A percentile compares a stretch with the other conserved stretches of the same genome.
phyloP scores from a whole-genome alignment of 495 filamentous ascomycete species.

The Choiromyces venosus region DNA sequence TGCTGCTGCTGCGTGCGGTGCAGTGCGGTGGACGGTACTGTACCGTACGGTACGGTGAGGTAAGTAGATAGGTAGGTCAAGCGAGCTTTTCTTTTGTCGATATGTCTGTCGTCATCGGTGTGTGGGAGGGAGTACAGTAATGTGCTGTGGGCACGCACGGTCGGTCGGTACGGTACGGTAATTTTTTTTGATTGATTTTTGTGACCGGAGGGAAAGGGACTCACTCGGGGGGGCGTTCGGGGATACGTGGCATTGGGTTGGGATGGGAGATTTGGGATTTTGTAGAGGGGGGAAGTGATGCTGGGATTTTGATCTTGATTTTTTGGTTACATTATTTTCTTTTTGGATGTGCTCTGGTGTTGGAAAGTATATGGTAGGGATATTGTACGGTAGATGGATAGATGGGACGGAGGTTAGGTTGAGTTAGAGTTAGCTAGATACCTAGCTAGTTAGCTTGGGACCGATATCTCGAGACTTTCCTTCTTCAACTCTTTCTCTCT shows the following conservation, averaged over 20 bases:
- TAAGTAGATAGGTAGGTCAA: no score
- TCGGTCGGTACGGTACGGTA: no score
- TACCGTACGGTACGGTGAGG: no score
- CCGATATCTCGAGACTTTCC: background rate
- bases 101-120: background rate
- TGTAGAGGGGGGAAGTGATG: background rate
- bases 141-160: no score
- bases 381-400: no score
- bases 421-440: slow-evolving; percentile 1
- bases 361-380: background rate
- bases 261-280: background rate
- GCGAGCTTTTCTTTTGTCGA: background rate
- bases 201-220: background rate
- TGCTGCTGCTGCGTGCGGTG: background rate
- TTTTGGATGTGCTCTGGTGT: background rate
- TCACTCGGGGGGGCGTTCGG: background rate
- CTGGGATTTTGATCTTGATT: background rate
- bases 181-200: background rate
- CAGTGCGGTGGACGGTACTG: background rate
- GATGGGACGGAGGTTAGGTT: background rate
- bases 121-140: background rate
- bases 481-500: background rate
- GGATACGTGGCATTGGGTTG: slow-evolving; percentile 1
- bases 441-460: background rate
- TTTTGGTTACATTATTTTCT: no score